Evolutionary conservation across 495 filamentous ascomycete species (phyloP), one percentile per base, ranked within the genome.

Genomic region (Xylaria grammica): DNA sequence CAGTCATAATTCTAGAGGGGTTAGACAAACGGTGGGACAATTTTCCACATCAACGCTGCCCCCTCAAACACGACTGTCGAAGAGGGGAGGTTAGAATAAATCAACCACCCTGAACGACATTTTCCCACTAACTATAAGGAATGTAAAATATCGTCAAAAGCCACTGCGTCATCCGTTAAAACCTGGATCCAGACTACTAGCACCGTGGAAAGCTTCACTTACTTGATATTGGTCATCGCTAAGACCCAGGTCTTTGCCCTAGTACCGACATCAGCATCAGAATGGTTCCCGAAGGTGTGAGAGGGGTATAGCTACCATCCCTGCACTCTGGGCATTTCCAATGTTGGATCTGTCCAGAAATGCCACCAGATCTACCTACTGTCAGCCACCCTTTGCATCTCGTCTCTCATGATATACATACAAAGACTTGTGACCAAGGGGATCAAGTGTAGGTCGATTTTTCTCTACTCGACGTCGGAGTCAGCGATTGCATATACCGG

Each of bases 91-190:
- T 70, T 56, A 63, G 42, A 45, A 65, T 55, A 19, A 9, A 4
- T 60, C n/a, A n/a, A 52, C 49, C 1, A 32, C 5, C 15, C 51
- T 1, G 32, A 9, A 49, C 19, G 60, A 24, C 19, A 60, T 59
- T 52, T 67, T 26, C 69, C 40, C 54, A 55, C 60, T 63, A 38
- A 79, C 75, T 86, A 62, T 88, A 88, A 2, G 83, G 76, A 22
- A 88, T 90, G 69, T 94, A 94, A 69, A 94, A 95, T 36, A 91
- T 88, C 0, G 89, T 93, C 49, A 94, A 76, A 19, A 94, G 79
- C 91, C 91, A 96, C 67, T 88, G 19, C 1, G 48, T 19, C 0
- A n/a, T 27, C 11, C 24, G 60, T 63, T 55, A 63, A 40, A 8
- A 10, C 9, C 19, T 17, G 4, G 11, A 9, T 42, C 26, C 6